These are phyloP conservation scores for Penicillium ochrochloron DNA, from an alignment of 495 filamentous ascomycete genomes.

Conservation along the genomic window DNA sequence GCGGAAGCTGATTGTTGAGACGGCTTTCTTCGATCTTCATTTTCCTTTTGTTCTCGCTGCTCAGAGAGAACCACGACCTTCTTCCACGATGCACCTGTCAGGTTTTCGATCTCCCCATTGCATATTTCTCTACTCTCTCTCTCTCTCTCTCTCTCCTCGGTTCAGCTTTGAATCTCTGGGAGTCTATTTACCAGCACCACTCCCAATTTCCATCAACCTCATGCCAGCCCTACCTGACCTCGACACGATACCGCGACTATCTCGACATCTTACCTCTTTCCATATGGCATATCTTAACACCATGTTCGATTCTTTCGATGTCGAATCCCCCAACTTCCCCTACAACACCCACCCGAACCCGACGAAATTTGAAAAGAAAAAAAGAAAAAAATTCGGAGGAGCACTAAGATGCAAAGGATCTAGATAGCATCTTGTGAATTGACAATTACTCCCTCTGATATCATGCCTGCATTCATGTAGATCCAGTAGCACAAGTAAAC, in stretches of 20 bases:
- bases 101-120: background rate
- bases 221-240: background rate
- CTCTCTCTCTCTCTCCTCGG: conserved; percentile 4
- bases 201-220: background rate
- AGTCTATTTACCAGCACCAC: background rate
- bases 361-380: conserved; percentile 7
- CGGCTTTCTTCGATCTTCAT: conserved; percentile 15
- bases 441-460: conserved; percentile 36
- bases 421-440: conserved; percentile 38
- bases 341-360: conserved; percentile 13
- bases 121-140: background rate
- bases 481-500: background rate
- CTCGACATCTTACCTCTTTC: conserved; percentile 8
- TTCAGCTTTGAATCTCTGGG: background rate
- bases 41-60: background rate
- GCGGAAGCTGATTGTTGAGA: conserved; percentile 10
- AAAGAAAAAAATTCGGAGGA: conserved; percentile 36
- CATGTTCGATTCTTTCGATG: background rate
- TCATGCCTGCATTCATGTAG: background rate
- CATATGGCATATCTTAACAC: conserved; percentile 1
- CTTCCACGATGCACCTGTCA: conserved; percentile 1
- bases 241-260: conserved; percentile 1
- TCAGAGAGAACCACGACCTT: conserved; percentile 2
- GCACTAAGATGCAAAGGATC: conserved; percentile 32
- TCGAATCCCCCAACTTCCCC: conserved; percentile 6